Conservation (phyloP, 2,329 filamentous ascomycete species). For the Lasiodiplodia theobromae region DNA sequence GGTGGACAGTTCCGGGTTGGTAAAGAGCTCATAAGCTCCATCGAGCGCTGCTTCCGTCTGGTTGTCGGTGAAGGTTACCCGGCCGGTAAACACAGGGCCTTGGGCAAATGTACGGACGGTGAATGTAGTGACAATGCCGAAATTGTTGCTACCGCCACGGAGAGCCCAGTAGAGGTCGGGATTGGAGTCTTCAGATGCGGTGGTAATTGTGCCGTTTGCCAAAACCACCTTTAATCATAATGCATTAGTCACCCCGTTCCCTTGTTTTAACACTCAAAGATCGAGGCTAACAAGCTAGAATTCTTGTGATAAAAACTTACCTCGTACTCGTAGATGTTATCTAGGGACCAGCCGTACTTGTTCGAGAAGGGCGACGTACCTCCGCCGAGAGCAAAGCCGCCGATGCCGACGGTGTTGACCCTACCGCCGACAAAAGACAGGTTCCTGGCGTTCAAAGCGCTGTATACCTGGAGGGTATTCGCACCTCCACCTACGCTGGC, state of each 20-base stretch:
- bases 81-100: constrained; percentile 43
- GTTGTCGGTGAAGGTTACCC: constrained; percentile 38
- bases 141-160: constrained; percentile 47
- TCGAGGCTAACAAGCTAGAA: background rate
- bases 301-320: background rate
- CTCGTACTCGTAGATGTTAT: constrained; percentile 13
- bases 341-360: background rate
- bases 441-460: constrained; percentile 16
- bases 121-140: constrained; percentile 47
- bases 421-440: constrained; percentile 31
- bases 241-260: background rate
- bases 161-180: constrained; percentile 47
- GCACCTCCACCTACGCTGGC: constrained; percentile 41
- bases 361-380: constrained; percentile 26
- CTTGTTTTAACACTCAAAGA: no score
- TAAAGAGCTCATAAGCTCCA: constrained; percentile 32
- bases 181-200: background rate
- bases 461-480: constrained; percentile 36
- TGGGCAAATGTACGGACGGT: constrained; percentile 31
- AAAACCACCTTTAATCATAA: background rate
- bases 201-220: constrained; percentile 3
- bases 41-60: constrained; percentile 34
- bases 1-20: constrained; percentile 28
- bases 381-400: constrained; percentile 31
- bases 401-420: constrained; percentile 29